Evolutionary conservation across 495 filamentous ascomycete species (phyloP).

Genomic region (Penicillium macrosclerotiorum): DNA sequence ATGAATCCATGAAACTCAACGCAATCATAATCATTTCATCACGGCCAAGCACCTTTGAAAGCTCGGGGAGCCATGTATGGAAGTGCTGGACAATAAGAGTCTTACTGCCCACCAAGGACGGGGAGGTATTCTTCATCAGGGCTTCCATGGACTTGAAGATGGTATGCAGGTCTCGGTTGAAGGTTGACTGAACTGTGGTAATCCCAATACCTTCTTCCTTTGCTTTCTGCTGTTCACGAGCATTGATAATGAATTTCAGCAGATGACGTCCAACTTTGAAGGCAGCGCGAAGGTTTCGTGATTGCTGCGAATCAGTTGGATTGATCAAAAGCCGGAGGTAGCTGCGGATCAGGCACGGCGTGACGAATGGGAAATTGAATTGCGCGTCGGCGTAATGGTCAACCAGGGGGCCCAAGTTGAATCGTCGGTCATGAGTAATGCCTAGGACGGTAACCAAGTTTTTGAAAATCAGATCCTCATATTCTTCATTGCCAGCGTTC

Average conservation of each 20-base stretch:
- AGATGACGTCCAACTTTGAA: constrained; percentile 94
- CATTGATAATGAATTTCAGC: constrained; percentile 92
- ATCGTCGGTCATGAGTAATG: constrained; percentile 91
- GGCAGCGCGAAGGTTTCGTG: constrained; percentile 81
- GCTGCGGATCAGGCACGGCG: constrained; percentile 84
- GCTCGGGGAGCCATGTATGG: constrained; percentile 91
- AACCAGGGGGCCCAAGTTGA: constrained; percentile 85
- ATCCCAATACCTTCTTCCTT: constrained; percentile 91
- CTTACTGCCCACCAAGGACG: constrained; percentile 86
- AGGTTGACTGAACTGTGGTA: constrained; percentile 69
- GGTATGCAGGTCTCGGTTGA: constrained; percentile 76
- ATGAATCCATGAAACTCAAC: constrained; percentile 91
- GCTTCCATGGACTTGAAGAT: constrained; percentile 88
- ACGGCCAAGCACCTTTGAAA: constrained; percentile 68
- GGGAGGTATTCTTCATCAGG: constrained; percentile 82
- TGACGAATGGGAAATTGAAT: constrained; percentile 93
- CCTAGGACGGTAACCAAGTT: constrained; percentile 85
- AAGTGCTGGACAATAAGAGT: constrained; percentile 96
- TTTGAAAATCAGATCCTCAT: constrained; percentile 89
- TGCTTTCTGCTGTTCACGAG: constrained; percentile 77
- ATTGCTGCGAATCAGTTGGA: constrained; percentile 73
- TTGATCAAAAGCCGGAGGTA: constrained; percentile 79
- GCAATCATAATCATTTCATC: constrained; percentile 90
- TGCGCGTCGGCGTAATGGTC: constrained; percentile 85
- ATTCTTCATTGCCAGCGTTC: constrained; percentile 82